Evolutionary conservation across 2,329 filamentous ascomycete genomes (phyloP), one percentile per base, ranked within the genome.

Genomic region (Xylaria sp.): DNA sequence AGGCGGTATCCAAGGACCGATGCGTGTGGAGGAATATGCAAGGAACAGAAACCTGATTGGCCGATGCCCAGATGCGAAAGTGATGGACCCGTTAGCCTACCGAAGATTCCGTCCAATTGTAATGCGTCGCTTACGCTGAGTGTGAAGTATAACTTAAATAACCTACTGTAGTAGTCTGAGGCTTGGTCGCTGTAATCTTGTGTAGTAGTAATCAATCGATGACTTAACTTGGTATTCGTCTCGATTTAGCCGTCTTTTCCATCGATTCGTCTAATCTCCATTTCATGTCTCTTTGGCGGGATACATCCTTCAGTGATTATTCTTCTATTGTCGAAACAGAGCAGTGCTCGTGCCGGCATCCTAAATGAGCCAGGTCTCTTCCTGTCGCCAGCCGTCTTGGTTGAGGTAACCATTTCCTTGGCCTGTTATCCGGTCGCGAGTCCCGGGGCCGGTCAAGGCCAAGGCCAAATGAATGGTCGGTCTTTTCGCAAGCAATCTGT

Each of bases 31-130:
- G 53, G 15, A 13, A 34, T 48, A 58, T 34, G 63, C n/a, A 60
- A 68, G 66, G 62, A 46, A 68, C 62, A 55, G 58, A 39, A 8
- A 28, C 34, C 15, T 68, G 2, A 68, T 68, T 68, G 62, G 66
- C 2, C 20, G 18, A 30, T 46, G 18, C 3, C 20, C 41, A 50
- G 8, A 60, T 36, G 25, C 10, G 20, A 64, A 52, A 45, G 28
- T 45, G 53, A 66, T 57, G 34, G 58, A 43, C 25, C 32, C 50
- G 12, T 34, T 53, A 25, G 52, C 39, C 12, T 48, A 32, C 46
- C 36, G 34, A 6, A 8, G 50, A 36, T 20, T 13, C 41, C 15
- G 45, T 32, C 60, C 60, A 67, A 52, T 60, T 60, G 34, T 10
- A 60, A 36, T 34, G 15, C 43, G 10, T 57, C 60, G 48, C 43